Evolutionary conservation across 164 flowering plant species (phyloP), one percentile per base, ranked within the genome.

Genomic region (Buxus sempervirens): DNA sequence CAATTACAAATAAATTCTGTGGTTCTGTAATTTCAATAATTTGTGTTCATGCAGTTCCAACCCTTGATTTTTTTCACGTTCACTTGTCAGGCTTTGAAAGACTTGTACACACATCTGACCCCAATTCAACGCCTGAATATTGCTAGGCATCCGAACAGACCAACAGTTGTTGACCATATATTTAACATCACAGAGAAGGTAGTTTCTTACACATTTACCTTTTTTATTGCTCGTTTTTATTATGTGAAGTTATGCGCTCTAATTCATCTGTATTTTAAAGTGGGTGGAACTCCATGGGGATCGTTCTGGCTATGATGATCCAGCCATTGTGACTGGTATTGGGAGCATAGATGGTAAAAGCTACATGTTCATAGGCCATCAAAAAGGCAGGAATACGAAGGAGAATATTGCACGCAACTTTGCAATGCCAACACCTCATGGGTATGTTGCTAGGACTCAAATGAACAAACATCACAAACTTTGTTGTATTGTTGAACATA

Each of bases 221-320:
- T 12, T 25, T 42, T 62, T 12, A 10, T 45, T n/a, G 58, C 21
- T n/a, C 16, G 18, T 32, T 22, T 1, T 20, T n/a, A 56, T n/a
- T 20, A 45, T 36, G 2, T 14, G 8, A 53, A 55, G 7, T 48
- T 16, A 41, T 48, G 54, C 21, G 10, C 1, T 27, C 66, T 65
- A 10, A 32, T 22, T 64, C 28, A 56, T 23, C 42, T 49, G 64
- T 45, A 20, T 13, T 51, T 56, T 51, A 54, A 25, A 78, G 79
- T 78, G 78, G 78, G 78, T 78, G 64, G 81, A 78, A 45, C 81
- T 78, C 64, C 81, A 78, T 65, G 81, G 81, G 51, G 81, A 78
- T 72, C 81, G 73, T 68, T 76, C 74, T 22, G 78, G 78, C 60
- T 70, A 70, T 66, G 77, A 76, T 65, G 79, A 76, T 61, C 76